Conservation (phyloP, 345 rosid species). For the Anacardium occidentale region DNA sequence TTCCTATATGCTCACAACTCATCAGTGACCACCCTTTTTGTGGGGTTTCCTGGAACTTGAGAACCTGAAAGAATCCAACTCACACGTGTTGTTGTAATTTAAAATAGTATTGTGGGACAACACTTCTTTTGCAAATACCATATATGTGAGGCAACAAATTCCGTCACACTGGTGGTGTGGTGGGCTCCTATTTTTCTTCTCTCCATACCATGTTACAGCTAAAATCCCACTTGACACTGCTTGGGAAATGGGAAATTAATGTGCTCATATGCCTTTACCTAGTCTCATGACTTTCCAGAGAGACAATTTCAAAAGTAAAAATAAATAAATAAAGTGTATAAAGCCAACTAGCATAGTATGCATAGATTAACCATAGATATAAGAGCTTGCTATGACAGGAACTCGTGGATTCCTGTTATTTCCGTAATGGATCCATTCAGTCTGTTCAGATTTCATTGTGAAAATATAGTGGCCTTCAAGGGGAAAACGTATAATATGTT, state of each 20-base stretch:
- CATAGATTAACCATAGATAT: slow-evolving; percentile 2
- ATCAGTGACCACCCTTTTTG: slow-evolving; percentile 17
- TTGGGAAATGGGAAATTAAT: background rate
- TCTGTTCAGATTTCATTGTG: background rate
- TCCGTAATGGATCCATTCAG: background rate
- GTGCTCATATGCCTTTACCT: slow-evolving; percentile 7
- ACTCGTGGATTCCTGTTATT: background rate
- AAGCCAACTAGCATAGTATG: background rate
- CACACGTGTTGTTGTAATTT: slow-evolving; percentile 40
- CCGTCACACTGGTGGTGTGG: slow-evolving; percentile 27
- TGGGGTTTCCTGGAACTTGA: slow-evolving; percentile 16
- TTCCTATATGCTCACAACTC: slow-evolving; percentile 37
- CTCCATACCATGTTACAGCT: slow-evolving; percentile 28
- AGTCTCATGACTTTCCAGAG: background rate
- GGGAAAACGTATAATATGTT: too few relatives aligned
- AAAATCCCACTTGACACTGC: slow-evolving; percentile 32
- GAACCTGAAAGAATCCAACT: slow-evolving; percentile 18
- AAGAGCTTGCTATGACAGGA: background rate
- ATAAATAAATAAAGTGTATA: too few relatives aligned
- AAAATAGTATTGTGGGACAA: slow-evolving; percentile 18
- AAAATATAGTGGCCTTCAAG: background rate
- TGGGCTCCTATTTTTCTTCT: slow-evolving; percentile 16
- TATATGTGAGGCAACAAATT: background rate
- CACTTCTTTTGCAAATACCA: background rate
- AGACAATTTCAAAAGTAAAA: background rate